Percentiles rank a stretch among this genome's conserved stretches.
Evolutionary conservation across 164 flowering plant genomes (phyloP).

Genomic region (Stephania yunnanensis): DNA sequence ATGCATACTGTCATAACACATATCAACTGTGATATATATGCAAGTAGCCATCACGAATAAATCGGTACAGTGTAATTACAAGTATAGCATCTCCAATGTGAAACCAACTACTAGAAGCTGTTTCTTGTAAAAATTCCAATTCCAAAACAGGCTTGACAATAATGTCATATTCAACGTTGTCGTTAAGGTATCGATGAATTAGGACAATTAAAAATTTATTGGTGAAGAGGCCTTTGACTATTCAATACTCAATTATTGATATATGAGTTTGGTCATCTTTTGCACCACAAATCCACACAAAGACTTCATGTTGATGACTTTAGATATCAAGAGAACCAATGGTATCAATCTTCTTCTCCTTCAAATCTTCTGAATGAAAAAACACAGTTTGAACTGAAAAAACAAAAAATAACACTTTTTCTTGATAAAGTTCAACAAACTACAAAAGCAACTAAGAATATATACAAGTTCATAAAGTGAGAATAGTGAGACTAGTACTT

Average conservation of each 20-base stretch:
- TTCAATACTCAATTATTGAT: not conserved
- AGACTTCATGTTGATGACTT: not conserved
- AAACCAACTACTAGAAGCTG: not conserved
- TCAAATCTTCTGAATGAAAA: not conserved
- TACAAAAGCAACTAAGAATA: not conserved
- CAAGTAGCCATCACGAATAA: not conserved
- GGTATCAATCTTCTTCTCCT: not conserved
- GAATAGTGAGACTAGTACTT: not conserved
- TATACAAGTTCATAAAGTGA: not conserved
- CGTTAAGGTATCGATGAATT: not conserved
- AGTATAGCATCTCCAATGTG: not conserved
- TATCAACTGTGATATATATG: not conserved
- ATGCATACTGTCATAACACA: not conserved
- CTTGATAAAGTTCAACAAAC: not conserved
- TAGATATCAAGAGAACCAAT: not conserved
- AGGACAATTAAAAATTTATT: not conserved
- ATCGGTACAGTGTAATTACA: too few relatives aligned
- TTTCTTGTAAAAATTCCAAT: not conserved
- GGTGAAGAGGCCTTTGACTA: not conserved
- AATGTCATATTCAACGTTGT: not conserved
- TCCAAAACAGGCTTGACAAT: not conserved
- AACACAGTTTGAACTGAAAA: not conserved
- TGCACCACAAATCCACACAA: not conserved
- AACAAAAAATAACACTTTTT: not conserved
- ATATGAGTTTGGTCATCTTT: not conserved